Evolutionary conservation across 2,329 filamentous ascomycete genomes (phyloP).

Genomic region (Dactylonectria estremocensis): DNA sequence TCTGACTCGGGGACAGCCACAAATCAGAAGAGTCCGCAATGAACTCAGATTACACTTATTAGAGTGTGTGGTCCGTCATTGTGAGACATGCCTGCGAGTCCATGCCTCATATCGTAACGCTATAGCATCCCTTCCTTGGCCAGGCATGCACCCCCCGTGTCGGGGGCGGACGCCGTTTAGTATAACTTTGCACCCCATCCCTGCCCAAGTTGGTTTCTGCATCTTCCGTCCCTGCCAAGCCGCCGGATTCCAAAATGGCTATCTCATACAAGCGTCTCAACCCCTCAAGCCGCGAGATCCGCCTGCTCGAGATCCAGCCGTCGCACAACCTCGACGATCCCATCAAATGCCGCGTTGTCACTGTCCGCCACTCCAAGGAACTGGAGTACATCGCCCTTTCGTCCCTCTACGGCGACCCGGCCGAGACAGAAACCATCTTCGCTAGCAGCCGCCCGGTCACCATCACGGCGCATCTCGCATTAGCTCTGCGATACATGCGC

Average conservation of each 20-base stretch:
- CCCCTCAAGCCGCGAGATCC: conserved; percentile 46
- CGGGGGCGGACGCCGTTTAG: background rate
- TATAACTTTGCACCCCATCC: background rate
- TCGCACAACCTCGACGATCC: conserved; percentile 46
- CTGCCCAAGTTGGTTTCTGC: background rate
- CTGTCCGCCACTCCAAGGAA: conserved; percentile 45
- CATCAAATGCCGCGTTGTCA: conserved; percentile 53
- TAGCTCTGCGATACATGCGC: conserved; percentile 53
- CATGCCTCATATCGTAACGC: background rate
- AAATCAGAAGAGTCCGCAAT: background rate
- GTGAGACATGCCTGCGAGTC: background rate
- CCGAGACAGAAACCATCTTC: conserved; percentile 49
- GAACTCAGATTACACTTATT: background rate
- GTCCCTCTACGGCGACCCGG: conserved; percentile 48
- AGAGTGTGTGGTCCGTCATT: background rate
- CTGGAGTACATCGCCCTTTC: conserved; percentile 51
- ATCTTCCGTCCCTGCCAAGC: background rate
- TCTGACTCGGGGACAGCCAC: background rate
- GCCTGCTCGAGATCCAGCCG: conserved; percentile 53
- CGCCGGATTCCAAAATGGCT: conserved; percentile 13
- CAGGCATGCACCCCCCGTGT: background rate
- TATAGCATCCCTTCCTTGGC: background rate
- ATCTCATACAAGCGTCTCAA: conserved; percentile 34
- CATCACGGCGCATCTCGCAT: conserved; percentile 49
- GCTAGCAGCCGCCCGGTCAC: conserved; percentile 45